Evolutionary conservation across 2,329 filamentous ascomycete species (phyloP), one percentile per base, ranked within the genome.

Genomic region (Cadophora sp.): DNA sequence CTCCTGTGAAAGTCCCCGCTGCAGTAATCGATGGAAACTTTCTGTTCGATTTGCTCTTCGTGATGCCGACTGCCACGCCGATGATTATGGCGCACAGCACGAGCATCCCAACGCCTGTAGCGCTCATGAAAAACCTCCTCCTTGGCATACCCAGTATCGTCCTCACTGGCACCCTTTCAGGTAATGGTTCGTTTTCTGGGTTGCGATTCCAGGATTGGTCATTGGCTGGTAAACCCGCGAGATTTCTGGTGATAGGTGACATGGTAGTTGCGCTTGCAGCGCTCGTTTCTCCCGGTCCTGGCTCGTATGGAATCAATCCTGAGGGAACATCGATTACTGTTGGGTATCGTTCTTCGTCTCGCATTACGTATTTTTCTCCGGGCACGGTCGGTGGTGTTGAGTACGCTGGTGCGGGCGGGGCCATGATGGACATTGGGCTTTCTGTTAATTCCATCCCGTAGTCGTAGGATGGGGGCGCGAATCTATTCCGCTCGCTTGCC

Each of bases 331-430:
- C 59, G 22, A 68, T 62, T 5, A 63, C 58, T 7, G 58, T 66
- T 2, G 62, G 67, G 27, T 68, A 68, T 62, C 67, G 58, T 37
- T 68, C 63, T 43, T 65, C 62, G 34, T 68, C 67, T 16, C 43
- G 61, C 67, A 68, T 68, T 16, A 63, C 46, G 61, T 66, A 64
- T 64, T 59, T 59, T 5, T 59, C 56, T 24, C 14, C 16, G 1
- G 56, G 56, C 51, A 53, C 43, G 7, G 43, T 22, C 4, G 43
- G 43, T 43, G 43, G 43, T 48, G 22, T 22, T 22, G 29, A 64
- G n/a, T 26, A 48, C n/a, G 26, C 26, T 26, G 22, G 43, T 24
- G 59, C 19, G 26, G 31, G 48, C 16, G 48, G 3, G 4, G 48
- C 48, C n/a, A 27, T 12, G 27, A 29, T 51, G 4, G 61, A 51